Percentiles rank a stretch among this genome's conserved stretches.
phyloP scores from a whole-genome alignment of 257 asterid species.

The Sherardia arvensis region DNA sequence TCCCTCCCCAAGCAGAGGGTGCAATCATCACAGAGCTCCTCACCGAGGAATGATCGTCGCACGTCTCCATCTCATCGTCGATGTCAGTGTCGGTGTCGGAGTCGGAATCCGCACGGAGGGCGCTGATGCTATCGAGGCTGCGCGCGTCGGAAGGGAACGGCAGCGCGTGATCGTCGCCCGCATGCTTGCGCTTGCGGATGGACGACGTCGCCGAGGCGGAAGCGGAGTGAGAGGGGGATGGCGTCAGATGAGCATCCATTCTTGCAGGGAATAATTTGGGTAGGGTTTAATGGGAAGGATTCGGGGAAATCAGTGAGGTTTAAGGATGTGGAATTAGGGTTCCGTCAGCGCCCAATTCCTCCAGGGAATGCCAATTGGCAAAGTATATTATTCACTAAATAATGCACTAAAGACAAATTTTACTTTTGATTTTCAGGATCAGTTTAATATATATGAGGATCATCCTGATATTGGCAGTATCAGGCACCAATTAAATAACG shows the following conservation, averaged over 20 bases:
- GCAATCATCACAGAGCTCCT: neutral
- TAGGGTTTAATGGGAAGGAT: too few relatives aligned
- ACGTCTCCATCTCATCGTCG: neutral
- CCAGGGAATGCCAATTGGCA: too few relatives aligned
- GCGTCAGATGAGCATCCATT: slow-evolving; percentile 33
- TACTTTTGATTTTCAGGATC: too few relatives aligned
- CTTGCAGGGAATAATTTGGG: too few relatives aligned
- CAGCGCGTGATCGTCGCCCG: neutral
- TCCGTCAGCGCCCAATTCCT: too few relatives aligned
- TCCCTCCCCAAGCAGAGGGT: neutral
- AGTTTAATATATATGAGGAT: too few relatives aligned
- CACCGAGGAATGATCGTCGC: neutral
- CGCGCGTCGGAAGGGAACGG: neutral
- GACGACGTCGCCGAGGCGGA: slow-evolving; percentile 94
- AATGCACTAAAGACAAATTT: too few relatives aligned
- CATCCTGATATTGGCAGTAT: too few relatives aligned
- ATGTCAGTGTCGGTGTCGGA: neutral
- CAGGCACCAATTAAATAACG: too few relatives aligned
- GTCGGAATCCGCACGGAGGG: neutral
- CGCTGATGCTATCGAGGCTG: neutral
- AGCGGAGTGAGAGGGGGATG: slow-evolving; percentile 96
- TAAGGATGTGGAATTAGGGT: too few relatives aligned
- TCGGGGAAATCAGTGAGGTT: too few relatives aligned
- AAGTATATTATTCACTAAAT: too few relatives aligned
- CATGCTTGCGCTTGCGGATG: slow-evolving; percentile 41